Evolutionary conservation across 768 basidiomycete genomes (phyloP), one percentile per base, ranked within the genome.

Genomic region (Roridomyces roridus): DNA sequence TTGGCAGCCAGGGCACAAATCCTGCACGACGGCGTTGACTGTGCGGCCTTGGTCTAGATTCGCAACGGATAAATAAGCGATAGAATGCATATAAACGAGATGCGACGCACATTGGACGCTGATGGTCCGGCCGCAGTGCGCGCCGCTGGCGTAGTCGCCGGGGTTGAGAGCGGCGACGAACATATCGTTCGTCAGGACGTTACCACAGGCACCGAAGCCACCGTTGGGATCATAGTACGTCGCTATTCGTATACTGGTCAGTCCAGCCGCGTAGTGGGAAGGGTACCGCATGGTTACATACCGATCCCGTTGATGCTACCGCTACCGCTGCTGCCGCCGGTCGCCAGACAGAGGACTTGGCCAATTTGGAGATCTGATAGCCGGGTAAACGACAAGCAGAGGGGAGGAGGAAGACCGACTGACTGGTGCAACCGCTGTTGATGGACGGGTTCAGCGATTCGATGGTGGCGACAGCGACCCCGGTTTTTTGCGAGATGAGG

Each of bases 151-250:
- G 17, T 23, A 53, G 29, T 44, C 23, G 2, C 10, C 51, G 14
- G 41, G 26, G 12, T 42, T 42, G 2, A 53, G 41, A 1, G 42
- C 51, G 6, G 45, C 51, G 17, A 45, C 23, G 18, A 9, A 31
- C 21, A 44, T 42, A 20, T 6, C 14, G 20, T 53, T 53, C 29
- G 34, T 20, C 11, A 53, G 29, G 12, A 25, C 8, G 51, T 1
- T 36, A 12, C 51, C 51, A 42, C 51, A 53, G 2, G 51, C 41
- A 21, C 43, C 51, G 42, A 26, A 53, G 2, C 51, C 51, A 17
- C 51, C 51, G 31, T 43, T 29, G 31, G 41, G 51, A 29, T 53
- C 42, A 20, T 53, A 53, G 42, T 44, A 53, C 12, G 51, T 53
- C 18, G 51, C 51, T 35, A 39, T 8, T 7, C n/a, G 39, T 4